phyloP scores from a whole-genome alignment of 495 filamentous ascomycete species.

The Jackrogersella multiformis region DNA sequence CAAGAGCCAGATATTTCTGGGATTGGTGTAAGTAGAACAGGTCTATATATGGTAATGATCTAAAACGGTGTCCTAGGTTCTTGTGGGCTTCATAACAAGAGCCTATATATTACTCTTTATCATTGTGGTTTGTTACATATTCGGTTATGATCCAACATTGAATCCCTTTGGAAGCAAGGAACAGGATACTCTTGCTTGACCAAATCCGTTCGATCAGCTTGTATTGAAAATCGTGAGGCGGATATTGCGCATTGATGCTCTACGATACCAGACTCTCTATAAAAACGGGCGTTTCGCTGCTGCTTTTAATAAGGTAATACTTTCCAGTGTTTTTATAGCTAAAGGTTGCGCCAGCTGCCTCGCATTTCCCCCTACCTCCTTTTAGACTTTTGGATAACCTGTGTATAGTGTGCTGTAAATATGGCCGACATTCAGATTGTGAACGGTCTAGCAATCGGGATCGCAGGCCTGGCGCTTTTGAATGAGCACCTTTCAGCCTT shows the following conservation, averaged over 20 bases:
- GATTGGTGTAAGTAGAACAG: background rate
- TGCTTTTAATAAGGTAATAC: background rate
- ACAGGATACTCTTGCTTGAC: background rate
- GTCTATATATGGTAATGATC: background rate
- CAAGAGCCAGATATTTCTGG: background rate
- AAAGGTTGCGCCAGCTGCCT: no score
- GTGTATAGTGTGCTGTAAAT: background rate
- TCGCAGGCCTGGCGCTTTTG: background rate
- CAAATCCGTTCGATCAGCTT: background rate
- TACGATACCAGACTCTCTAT: background rate
- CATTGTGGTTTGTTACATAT: background rate
- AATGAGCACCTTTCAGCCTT: conserved; percentile 35
- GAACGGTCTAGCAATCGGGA: background rate
- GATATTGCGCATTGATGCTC: background rate
- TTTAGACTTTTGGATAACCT: no score
- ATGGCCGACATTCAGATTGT: background rate
- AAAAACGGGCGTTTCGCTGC: background rate
- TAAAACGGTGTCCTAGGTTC: background rate
- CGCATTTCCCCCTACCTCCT: no score
- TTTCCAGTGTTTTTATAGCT: no score
- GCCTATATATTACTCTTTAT: background rate
- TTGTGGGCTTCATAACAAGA: background rate
- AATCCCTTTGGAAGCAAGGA: background rate
- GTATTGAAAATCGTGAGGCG: background rate
- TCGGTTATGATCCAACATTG: background rate